Evolutionary conservation across 140 eudicot genomes (phyloP).

Genomic region (Bidens hawaiensis): DNA sequence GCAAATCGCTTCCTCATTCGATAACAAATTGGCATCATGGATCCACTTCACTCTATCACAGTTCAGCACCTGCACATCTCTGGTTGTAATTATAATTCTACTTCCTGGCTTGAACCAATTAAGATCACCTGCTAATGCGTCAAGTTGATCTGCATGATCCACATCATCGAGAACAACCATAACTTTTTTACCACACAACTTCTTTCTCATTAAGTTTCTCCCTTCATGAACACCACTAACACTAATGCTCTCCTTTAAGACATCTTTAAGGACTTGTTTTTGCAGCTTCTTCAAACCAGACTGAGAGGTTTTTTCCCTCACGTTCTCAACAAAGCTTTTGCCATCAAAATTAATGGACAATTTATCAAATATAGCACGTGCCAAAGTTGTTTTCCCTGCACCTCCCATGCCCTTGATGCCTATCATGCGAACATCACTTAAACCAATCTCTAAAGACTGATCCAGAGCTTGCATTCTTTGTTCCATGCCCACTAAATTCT

Average conservation of each 20-base stretch:
- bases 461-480: slow-evolving; percentile 5
- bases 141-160: slow-evolving; percentile 12
- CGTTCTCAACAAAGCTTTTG: slow-evolving; percentile 13
- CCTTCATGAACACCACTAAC: slow-evolving; percentile 2
- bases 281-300: neutral
- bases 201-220: neutral
- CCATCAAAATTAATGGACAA: slow-evolving; percentile 3
- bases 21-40: neutral
- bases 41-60: neutral
- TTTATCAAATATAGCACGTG: neutral
- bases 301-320: neutral
- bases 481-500: slow-evolving; percentile 24
- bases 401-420: slow-evolving; percentile 24
- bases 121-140: slow-evolving; percentile 12
- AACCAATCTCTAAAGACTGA: neutral
- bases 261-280: slow-evolving; percentile 8
- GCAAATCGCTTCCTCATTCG: neutral
- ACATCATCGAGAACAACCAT: slow-evolving; percentile 22
- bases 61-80: slow-evolving; percentile 9
- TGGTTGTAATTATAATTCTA: slow-evolving; percentile 21
- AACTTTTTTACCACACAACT: slow-evolving; percentile 1
- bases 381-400: slow-evolving; percentile 15
- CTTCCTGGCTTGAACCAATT: slow-evolving; percentile 16
- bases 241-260: neutral
- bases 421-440: slow-evolving; percentile 14